These are phyloP conservation scores for Rhypophila decipiens DNA, from an alignment of 495 filamentous ascomycete species.

Conservation along the genomic window DNA sequence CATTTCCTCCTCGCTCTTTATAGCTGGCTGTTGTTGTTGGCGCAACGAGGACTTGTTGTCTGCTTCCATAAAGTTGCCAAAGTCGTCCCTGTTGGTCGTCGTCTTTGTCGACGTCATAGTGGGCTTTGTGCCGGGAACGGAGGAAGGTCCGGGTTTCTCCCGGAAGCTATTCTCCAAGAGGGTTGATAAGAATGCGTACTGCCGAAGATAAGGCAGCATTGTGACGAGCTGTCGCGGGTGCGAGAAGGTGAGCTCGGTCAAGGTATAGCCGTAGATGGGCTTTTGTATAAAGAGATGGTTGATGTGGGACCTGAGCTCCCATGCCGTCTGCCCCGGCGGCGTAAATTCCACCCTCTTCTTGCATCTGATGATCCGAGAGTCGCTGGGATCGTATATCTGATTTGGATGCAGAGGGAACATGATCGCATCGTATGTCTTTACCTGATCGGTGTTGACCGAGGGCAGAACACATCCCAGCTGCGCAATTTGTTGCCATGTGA, in stretches of 20 bases:
- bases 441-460: constrained; percentile 33
- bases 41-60: neutral
- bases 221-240: constrained; percentile 80
- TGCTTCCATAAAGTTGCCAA: constrained; percentile 24
- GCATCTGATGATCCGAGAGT: constrained; percentile 31
- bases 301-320: constrained; percentile 46
- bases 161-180: constrained; percentile 58
- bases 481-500: constrained; percentile 61
- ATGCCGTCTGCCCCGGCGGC: constrained; percentile 30
- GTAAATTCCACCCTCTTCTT: constrained; percentile 25
- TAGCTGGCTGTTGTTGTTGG: neutral
- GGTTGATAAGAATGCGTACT: constrained; percentile 64
- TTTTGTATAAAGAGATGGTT: constrained; percentile 69
- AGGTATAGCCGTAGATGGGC: constrained; percentile 57
- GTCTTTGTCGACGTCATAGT: constrained; percentile 1
- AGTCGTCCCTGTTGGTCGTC: constrained; percentile 27
- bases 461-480: constrained; percentile 55
- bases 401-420: constrained; percentile 47
- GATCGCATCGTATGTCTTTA: constrained; percentile 60
- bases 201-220: constrained; percentile 68
- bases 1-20: too few relatives aligned
- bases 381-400: constrained; percentile 30
- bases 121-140: constrained; percentile 13
- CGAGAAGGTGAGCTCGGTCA: constrained; percentile 72
- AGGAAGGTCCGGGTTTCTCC: neutral